Conservation (phyloP, 2,329 filamentous ascomycete species). For the Aspergillus quadricinctus region DNA sequence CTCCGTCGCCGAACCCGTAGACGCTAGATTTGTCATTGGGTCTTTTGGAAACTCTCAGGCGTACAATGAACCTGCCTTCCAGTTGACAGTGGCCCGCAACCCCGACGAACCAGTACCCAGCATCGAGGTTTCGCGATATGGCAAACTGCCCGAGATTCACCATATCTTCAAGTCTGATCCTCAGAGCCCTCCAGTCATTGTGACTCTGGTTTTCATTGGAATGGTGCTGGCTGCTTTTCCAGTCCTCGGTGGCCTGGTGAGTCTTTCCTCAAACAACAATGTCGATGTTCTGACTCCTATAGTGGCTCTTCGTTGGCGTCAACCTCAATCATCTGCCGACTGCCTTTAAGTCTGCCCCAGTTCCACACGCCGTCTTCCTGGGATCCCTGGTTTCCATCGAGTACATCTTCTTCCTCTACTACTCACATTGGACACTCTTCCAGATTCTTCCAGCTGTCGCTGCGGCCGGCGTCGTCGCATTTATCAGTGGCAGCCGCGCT, state of each 20-base stretch:
- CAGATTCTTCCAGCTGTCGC: slow-evolving; percentile 72
- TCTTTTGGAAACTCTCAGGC: slow-evolving; percentile 75
- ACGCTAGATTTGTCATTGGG: slow-evolving; percentile 76
- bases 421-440: slow-evolving; percentile 87
- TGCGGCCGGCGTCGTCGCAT: slow-evolving; percentile 65
- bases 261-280: slow-evolving; percentile 26
- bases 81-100: slow-evolving; percentile 64
- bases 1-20: slow-evolving; percentile 60
- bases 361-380: slow-evolving; percentile 81
- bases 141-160: slow-evolving; percentile 77
- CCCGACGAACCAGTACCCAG: slow-evolving; percentile 55
- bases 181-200: slow-evolving; percentile 71
- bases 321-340: slow-evolving; percentile 75
- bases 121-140: slow-evolving; percentile 74
- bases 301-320: slow-evolving; percentile 80
- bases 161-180: slow-evolving; percentile 83
- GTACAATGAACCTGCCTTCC: slow-evolving; percentile 67
- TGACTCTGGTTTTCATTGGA: slow-evolving; percentile 72
- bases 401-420: slow-evolving; percentile 91
- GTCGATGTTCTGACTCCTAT: slow-evolving; percentile 11
- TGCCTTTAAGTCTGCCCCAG: slow-evolving; percentile 69
- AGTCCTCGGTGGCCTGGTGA: slow-evolving; percentile 64
- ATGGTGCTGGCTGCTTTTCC: slow-evolving; percentile 72
- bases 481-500: slow-evolving; percentile 84
- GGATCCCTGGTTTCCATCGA: slow-evolving; percentile 85